These are phyloP conservation scores for Termitomyces heimii DNA, from an alignment of 768 basidiomycete genomes.

Conservation along the genomic window DNA sequence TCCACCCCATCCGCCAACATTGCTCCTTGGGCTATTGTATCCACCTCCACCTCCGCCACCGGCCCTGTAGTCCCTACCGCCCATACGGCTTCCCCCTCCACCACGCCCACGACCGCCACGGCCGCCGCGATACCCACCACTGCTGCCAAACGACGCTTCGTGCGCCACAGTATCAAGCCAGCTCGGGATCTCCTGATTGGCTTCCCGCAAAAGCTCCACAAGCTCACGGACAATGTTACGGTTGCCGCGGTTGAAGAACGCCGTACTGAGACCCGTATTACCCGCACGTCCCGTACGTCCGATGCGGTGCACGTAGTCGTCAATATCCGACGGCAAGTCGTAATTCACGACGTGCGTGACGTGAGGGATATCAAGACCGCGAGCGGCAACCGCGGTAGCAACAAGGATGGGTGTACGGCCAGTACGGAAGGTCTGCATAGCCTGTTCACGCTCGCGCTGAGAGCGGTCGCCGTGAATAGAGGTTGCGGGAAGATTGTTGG, in stretches of 20 bases:
- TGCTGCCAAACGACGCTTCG: slow-evolving; percentile 67
- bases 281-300: slow-evolving; percentile 99
- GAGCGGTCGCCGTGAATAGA: slow-evolving; percentile 98
- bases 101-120: slow-evolving; percentile 54
- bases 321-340: slow-evolving; percentile 95
- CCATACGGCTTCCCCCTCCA: slow-evolving; percentile 40
- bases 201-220: slow-evolving; percentile 89
- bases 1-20: slow-evolving; percentile 24
- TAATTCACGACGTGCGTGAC: slow-evolving; percentile 99
- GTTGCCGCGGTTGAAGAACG: slow-evolving; percentile 94
- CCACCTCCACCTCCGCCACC: slow-evolving; percentile 26
- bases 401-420: slow-evolving; percentile 96
- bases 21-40: slow-evolving; percentile 19
- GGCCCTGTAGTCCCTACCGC: slow-evolving; percentile 42
- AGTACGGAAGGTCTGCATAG: slow-evolving; percentile 90
- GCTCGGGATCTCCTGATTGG: slow-evolving; percentile 88
- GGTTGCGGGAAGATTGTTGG: slow-evolving; percentile 79
- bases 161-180: slow-evolving; percentile 89
- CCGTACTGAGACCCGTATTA: slow-evolving; percentile 92
- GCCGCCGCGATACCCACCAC: slow-evolving; percentile 48
- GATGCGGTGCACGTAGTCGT: slow-evolving; percentile 98
- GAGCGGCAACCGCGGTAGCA: slow-evolving; percentile 97
- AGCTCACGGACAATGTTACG: slow-evolving; percentile 89
- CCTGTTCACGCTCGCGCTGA: slow-evolving; percentile 95
- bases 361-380: slow-evolving; percentile 98